Base-by-base conservation (phyloP, 345 rosid species). In the Hibiscus tridactylites region DNA sequence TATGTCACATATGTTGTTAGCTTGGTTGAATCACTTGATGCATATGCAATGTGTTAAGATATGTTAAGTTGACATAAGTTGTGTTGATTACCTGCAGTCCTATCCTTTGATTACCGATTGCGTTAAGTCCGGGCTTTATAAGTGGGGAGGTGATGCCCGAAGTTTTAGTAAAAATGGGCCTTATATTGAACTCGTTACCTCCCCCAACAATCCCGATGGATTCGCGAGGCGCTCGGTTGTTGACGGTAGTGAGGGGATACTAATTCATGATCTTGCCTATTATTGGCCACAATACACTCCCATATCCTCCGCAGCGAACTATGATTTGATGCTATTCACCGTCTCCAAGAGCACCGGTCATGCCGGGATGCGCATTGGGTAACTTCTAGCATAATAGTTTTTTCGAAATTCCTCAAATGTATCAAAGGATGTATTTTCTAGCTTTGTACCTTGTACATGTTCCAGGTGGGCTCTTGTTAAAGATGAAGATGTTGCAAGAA, bases 231-330 rank as follows among this genome's bases (percentile, higher is more conserved):
- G 83, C 16, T 70, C 95, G 19, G 89, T 94, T 28, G 86, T 94
- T 65, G 90, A 91, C 47, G 77, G 84, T 65, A 88, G 78, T 39
- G 85, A 83, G 44, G 97, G 97, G 24, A 78, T 81, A 75, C 67
- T 94, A 75, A 83, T 94, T 68, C 97, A 94, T 70, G 99, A 94
- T 78, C 86, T 94, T 35, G 97, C 99, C 1, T 94, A 94, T 79
- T 88, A 88, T 65, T 94, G 97, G 99, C 97, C 99, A 0, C 99
- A 94, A 47, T 90, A 94, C 28, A 91, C 96, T 6, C 92, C 99
- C 0, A 88, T 94, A 70, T 72, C 88, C 9, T 77, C 82, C 6
- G 78, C 84, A n/a, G 92, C 93, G 4, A 87, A 91, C 70, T 87
- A 94, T 8, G 89, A 89, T 56, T 85, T 94, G 35, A 88, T 88